A percentile compares a stretch with the other conserved stretches of the same genome.
Conservation (phyloP, 768 basidiomycete species). For the Rhodosporidiobolus sp. region DNA sequence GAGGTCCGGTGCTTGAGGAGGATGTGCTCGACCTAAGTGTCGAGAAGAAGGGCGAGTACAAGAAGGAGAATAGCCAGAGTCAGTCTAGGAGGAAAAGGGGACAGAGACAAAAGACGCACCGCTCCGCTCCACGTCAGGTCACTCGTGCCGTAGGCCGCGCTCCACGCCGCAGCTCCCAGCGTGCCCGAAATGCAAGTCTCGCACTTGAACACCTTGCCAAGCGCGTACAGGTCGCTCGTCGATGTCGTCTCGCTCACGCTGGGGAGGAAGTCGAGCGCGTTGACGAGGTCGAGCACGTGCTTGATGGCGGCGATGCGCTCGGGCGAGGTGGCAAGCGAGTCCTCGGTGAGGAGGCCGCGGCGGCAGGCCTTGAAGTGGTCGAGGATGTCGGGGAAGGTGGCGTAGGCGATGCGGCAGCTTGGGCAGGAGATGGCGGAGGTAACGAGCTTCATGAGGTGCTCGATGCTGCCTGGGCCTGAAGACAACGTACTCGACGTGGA, state of each 20-base stretch:
- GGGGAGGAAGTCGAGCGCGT: neutral
- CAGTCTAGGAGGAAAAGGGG: neutral
- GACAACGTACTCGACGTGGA: neutral
- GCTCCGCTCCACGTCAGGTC: neutral
- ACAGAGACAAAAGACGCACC: neutral
- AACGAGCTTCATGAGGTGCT: neutral
- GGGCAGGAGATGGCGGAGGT: conserved; percentile 8
- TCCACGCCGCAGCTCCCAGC: conserved; percentile 5
- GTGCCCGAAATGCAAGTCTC: neutral
- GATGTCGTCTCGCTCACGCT: neutral
- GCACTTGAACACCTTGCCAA: conserved; percentile 21
- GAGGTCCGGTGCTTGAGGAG: neutral
- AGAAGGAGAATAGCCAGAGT: neutral
- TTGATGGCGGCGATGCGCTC: neutral
- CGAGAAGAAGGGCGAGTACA: too few relatives aligned
- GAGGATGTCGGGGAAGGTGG: conserved; percentile 20
- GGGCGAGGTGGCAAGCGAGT: neutral
- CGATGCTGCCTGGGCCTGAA: neutral
- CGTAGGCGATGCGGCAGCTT: neutral
- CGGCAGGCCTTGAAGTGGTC: conserved; percentile 22
- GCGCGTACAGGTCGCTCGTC: conserved; percentile 8
- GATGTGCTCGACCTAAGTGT: conserved; percentile 1
- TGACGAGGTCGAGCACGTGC: conserved; percentile 4
- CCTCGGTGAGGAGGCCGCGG: neutral
- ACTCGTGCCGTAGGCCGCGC: neutral